Conservation (phyloP, 2,329 filamentous ascomycete species). For the Stachybotrys elegans region DNA sequence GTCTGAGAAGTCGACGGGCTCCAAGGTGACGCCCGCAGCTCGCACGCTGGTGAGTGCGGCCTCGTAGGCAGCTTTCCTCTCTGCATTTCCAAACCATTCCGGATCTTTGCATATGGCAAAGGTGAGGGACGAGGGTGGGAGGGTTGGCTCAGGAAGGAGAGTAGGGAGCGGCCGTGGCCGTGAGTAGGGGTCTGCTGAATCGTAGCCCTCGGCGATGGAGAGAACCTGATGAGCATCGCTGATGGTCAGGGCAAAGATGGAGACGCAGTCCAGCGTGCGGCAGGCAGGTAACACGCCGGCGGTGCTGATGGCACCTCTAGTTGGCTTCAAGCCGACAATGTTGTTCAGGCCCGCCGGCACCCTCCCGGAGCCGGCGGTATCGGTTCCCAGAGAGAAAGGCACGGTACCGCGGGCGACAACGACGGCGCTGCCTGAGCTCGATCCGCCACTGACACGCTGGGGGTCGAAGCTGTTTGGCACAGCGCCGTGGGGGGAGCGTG, state of each 20-base stretch:
- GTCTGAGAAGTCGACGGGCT: constrained; percentile 39
- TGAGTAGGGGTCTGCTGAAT: constrained; percentile 45
- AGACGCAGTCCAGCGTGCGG: constrained; percentile 51
- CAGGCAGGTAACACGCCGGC: constrained; percentile 50
- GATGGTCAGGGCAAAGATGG: constrained; percentile 45
- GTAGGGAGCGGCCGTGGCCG: constrained; percentile 26
- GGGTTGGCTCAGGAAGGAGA: constrained; percentile 27
- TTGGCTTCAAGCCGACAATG: constrained; percentile 46
- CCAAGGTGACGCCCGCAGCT: constrained; percentile 34
- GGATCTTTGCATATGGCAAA: constrained; percentile 36
- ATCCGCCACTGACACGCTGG: constrained; percentile 40
- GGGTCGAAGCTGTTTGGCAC: constrained; percentile 46
- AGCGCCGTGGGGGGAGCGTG: constrained; percentile 53
- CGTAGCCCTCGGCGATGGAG: constrained; percentile 41
- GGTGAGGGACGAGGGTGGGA: constrained; percentile 19
- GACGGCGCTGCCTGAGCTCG: constrained; percentile 52
- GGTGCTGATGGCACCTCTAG: constrained; percentile 46
- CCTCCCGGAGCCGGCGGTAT: constrained; percentile 50
- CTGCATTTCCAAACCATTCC: constrained; percentile 25
- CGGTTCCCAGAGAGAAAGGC: constrained; percentile 52
- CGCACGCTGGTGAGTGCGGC: constrained; percentile 30
- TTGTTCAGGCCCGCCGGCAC: constrained; percentile 51
- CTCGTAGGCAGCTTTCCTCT: constrained; percentile 38
- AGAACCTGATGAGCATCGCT: constrained; percentile 45
- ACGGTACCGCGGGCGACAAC: constrained; percentile 48